These are phyloP conservation scores for Epichloe scottii DNA, from an alignment of 2,329 filamentous ascomycete genomes.

Conservation along the genomic window DNA sequence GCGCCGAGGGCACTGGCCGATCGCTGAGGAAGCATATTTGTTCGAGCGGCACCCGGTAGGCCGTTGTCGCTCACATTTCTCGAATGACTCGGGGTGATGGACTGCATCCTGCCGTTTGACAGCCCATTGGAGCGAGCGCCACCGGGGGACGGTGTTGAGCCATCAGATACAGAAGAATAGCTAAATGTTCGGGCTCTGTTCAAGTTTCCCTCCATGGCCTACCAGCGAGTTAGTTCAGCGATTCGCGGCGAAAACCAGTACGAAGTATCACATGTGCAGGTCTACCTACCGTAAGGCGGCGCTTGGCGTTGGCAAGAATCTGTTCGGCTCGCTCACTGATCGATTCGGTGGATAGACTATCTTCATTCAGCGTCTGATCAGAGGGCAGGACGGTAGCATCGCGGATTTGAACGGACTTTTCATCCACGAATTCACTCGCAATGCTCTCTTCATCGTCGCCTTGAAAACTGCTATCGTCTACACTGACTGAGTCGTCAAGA, in stretches of 20 bases:
- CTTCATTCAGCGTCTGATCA: constrained; percentile 25
- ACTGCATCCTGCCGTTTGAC: constrained; percentile 10
- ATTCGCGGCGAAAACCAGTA: background rate
- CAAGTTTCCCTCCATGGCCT: constrained; percentile 92
- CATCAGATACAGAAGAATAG: constrained; percentile 29
- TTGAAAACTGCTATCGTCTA: constrained; percentile 53
- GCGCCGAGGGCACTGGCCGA: constrained; percentile 53
- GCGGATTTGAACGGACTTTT: constrained; percentile 20
- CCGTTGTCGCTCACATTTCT: constrained; percentile 22
- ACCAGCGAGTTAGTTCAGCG: constrained; percentile 6
- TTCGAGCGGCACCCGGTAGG: constrained; percentile 16
- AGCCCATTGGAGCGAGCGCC: constrained; percentile 19
- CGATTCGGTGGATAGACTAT: constrained; percentile 58
- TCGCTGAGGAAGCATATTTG: constrained; percentile 31
- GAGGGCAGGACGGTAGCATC: constrained; percentile 7
- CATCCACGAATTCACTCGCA: constrained; percentile 42
- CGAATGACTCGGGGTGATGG: constrained; percentile 12
- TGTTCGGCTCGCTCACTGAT: constrained; percentile 75
- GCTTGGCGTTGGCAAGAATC: constrained; percentile 88
- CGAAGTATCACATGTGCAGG: background rate
- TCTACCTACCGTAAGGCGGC: constrained; percentile 62
- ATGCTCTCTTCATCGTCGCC: constrained; percentile 57
- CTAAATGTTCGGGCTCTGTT: constrained; percentile 60
- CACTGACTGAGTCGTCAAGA: constrained; percentile 48
- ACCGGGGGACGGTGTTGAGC: constrained; percentile 36